Base-by-base conservation (phyloP, 768 basidiomycete species). In the Filobasidium floriforme region DNA sequence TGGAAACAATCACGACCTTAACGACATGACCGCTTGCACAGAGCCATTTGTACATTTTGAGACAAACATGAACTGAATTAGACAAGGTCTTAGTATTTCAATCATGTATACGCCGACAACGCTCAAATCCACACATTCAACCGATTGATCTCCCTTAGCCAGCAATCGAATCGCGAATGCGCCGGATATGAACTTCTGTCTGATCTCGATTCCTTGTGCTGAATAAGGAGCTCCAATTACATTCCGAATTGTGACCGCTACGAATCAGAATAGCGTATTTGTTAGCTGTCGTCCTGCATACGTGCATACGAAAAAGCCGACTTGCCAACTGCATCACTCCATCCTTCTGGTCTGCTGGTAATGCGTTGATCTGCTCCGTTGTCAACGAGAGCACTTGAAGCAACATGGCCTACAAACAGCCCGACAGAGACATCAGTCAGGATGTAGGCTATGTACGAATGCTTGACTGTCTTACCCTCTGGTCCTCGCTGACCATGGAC, bases 321-420 rank as follows among this genome's bases (percentile, higher is more conserved):
- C 88, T 71, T 46, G 92, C 90, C 76, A 94, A 75, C 75, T 88
- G 86, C 77, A 89, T 82, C 32, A 97, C 90, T 12, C 90, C 87
- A 0, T 84, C 83, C 41, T 88, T 83, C 72, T 94, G 91, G 1
- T 83, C 82, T 5, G 89, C 87, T 32, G 90, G 89, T 59, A 96
- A 80, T 9, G 84, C 84, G 57, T 86, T 86, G 68, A 97, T 89
- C 76, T 94, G 91, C 54, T 89, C 90, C 55, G 82, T 86, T 0
- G 88, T 87, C 74, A 97, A 77, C 67, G 82, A 84, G 40, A 97
- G 80, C 0, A 97, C 92, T 80, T 92, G 91, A 79, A 90, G 83
- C 62, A 96, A 76, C 86, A 94, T 89, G 41, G 84, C 83, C 89
- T 80, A 14, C 46, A 4, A 15, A 49, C 18, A 49, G 66, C 89